Base-by-base conservation (phyloP, 257 asterid genomes). In the Ilex aquifolium region DNA sequence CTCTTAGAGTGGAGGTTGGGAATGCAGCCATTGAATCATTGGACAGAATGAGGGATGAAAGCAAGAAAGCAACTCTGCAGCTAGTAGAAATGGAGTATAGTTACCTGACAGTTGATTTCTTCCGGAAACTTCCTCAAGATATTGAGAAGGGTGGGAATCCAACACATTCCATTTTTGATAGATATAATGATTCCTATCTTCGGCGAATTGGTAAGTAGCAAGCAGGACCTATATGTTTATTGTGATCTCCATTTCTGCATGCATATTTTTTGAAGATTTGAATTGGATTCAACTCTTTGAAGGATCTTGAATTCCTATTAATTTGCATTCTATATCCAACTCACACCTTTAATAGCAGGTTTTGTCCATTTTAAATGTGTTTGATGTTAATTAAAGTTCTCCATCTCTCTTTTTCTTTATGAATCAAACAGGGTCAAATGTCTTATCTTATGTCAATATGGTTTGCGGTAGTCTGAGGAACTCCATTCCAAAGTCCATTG, bases 131-230 rank as follows among this genome's bases (percentile, higher is more conserved):
- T 76, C 99, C 99, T 61, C 99, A 93, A 70, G 99, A 93, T 81
- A 84, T 83, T 14, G 99, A 93, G 82, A 90, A 93, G 91, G 99
- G 99, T 59, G 97, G 99, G 66, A 93, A 93, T 66, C 99, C 99
- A 50, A 87, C 99, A 39, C 97, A 90, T 71, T 93, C 99, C 55
- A 84, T 90, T 71, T 93, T 93, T 46, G 99, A 93, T 51, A 76
- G 99, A 81, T 93, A 93, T 70, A 90, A 93, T 61, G 99, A 93
- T 66, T 77, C 93, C 3, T 93, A 93, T 77, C 95, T 93, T 48
- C 85, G 99, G 13, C 78, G 95, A 75, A 80, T 93, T 56, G 97
- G 99, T 90, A 66, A 77, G 90, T 58, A 21, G 31, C 31, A 13
- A 29, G 8, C 11, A 13, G 54, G 14, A 49, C 54, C 0, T 49